A percentile compares a stretch with the other conserved stretches of the same genome.
Evolutionary conservation across 768 basidiomycete genomes (phyloP).

Genomic region (Tubosaeta sp.): DNA sequence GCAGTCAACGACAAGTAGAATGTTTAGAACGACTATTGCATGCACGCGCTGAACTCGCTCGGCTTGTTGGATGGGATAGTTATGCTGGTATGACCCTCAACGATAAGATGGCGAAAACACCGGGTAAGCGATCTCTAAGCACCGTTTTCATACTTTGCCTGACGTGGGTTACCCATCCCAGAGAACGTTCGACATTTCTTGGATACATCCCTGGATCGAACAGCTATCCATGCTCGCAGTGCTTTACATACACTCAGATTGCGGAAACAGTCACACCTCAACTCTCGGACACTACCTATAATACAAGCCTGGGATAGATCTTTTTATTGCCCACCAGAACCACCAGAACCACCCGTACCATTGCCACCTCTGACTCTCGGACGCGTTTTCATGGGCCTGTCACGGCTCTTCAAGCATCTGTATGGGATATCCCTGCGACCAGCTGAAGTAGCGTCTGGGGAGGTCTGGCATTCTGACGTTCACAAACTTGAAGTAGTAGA

Average conservation of each 20-base stretch:
- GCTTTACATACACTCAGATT: slow-evolving; percentile 65
- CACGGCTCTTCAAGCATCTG: slow-evolving; percentile 77
- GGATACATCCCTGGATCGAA: slow-evolving; percentile 73
- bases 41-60: slow-evolving; percentile 78
- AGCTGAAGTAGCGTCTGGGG: slow-evolving; percentile 61
- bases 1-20: slow-evolving; percentile 67
- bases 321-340: slow-evolving; percentile 82
- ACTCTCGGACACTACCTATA: slow-evolving; percentile 49
- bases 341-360: slow-evolving; percentile 68
- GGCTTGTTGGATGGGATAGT: slow-evolving; percentile 77
- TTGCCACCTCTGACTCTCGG: slow-evolving; percentile 79
- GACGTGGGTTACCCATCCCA: slow-evolving; percentile 20
- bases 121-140: slow-evolving; percentile 48
- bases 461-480: slow-evolving; percentile 87
- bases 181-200: slow-evolving; percentile 89
- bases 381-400: slow-evolving; percentile 89
- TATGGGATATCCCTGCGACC: slow-evolving; percentile 86
- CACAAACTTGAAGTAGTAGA: slow-evolving; percentile 92
- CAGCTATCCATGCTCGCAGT: slow-evolving; percentile 67
- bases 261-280: slow-evolving; percentile 74
- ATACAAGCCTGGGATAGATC: slow-evolving; percentile 98
- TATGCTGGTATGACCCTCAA: slow-evolving; percentile 83
- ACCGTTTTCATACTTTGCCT: background rate
- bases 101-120: slow-evolving; percentile 97
- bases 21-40: slow-evolving; percentile 72